Base-by-base conservation (phyloP, 495 filamentous ascomycete species). In the Podospora pseudocomata region DNA sequence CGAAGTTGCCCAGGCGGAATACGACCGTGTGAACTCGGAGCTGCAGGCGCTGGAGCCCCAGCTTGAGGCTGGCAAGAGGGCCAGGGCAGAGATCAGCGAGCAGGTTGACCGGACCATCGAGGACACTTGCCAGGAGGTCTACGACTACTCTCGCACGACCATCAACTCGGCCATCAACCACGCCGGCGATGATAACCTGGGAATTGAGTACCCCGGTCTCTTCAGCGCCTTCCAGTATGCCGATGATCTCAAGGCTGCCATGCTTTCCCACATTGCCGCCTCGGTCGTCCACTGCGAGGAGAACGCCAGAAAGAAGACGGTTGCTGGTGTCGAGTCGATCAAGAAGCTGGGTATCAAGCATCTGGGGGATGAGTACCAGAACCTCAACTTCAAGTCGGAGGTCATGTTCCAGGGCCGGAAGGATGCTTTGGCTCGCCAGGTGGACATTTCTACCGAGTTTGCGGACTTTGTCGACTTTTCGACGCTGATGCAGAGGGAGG, bases 391-490 rank as follows among this genome's bases (percentile, higher is more conserved):
- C 87, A 87, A 90, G 20, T 85, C 91, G 0, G 92, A 97, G 68
- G 85, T 91, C 76, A 99, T 99, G 95, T 98, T 97, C 85, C 86
- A 87, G 61, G 87, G 89, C 67, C 89, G 89, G 74, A 86, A 87
- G 65, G 91, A 98, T 75, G 85, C 87, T 5, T 79, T 97, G 20
- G 96, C 90, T 7, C 86, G 91, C 68, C 88, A 95, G 74, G 88
- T 99, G 20, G 89, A 97, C 70, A 86, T 95, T 19, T 88, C 96
- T 63, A 88, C 95, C 20, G 94, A 98, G 71, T 66, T 96, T 0
- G 90, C 86, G 85, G 95, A 99, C 77, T 97, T 99, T 81, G 92
- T 98, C 76, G 96, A 99, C 76, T 81, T 93, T 73, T 82, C 85
- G 39, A 89, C 86, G 13, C 81, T 97, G 11, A 88, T 95, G 83